Percentiles rank a stretch among this genome's conserved stretches.
These are phyloP conservation scores for Fusarium tanahbumbuense DNA, from an alignment of 2,329 filamentous ascomycete genomes.

Conservation along the genomic window DNA sequence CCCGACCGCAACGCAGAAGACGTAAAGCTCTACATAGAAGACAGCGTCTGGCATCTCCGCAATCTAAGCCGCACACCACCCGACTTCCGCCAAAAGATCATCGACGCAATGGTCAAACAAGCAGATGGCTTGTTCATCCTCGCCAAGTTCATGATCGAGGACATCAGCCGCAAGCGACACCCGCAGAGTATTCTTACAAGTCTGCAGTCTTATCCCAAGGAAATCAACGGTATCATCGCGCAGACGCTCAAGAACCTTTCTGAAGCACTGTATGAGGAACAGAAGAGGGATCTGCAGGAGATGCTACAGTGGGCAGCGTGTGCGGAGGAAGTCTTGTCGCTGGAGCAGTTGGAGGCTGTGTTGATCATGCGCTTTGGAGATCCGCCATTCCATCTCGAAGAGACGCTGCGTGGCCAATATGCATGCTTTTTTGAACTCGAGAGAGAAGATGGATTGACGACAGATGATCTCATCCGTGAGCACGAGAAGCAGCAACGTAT, in stretches of 20 bases:
- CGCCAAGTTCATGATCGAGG: constrained; percentile 63
- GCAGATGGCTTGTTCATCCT: constrained; percentile 62
- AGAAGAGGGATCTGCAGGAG: constrained; percentile 59
- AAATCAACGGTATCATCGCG: constrained; percentile 57
- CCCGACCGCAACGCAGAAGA: constrained; percentile 57
- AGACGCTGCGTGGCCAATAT: constrained; percentile 58
- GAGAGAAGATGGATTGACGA: constrained; percentile 58
- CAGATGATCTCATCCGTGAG: constrained; percentile 56
- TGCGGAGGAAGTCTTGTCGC: constrained; percentile 56
- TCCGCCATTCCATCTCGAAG: constrained; percentile 55
- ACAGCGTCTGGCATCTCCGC: constrained; percentile 54
- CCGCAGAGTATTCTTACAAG: constrained; percentile 58
- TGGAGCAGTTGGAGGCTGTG: constrained; percentile 58
- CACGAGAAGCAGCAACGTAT: constrained; percentile 49
- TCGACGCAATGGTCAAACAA: constrained; percentile 54
- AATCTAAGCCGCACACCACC: constrained; percentile 51
- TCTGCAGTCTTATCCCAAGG: constrained; percentile 58
- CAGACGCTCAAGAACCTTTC: constrained; percentile 58
- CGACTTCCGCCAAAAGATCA: constrained; percentile 53
- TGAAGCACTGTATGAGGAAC: constrained; percentile 52
- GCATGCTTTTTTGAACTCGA: constrained; percentile 60
- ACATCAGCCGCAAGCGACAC: constrained; percentile 59
- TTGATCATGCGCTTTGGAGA: constrained; percentile 58
- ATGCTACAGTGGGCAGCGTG: constrained; percentile 60
- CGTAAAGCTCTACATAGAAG: constrained; percentile 56